Evolutionary conservation across 306 rosid genomes (phyloP).

Genomic region (Cicer judaicum): DNA sequence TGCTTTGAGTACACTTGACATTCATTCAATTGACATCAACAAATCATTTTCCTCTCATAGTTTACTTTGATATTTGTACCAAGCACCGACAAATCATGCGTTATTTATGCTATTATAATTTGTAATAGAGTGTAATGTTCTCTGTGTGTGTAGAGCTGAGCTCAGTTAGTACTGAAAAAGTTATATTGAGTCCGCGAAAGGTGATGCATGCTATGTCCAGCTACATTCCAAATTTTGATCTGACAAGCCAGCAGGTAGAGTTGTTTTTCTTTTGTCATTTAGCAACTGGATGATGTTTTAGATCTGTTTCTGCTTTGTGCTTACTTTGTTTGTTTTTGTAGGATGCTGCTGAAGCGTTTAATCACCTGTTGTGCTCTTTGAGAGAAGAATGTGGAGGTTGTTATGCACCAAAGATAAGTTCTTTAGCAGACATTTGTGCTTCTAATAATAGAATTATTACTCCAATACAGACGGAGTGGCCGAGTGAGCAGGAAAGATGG

Average conservation of each 20-base stretch:
- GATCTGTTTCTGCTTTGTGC: slow-evolving; percentile 28
- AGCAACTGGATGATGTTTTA: slow-evolving; percentile 26
- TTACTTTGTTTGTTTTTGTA: slow-evolving; percentile 46
- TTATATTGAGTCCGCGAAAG: slow-evolving; percentile 60
- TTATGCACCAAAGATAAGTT: slow-evolving; percentile 63
- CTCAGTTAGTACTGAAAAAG: slow-evolving; percentile 53
- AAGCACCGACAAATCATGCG: background rate
- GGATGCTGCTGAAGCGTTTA: slow-evolving; percentile 98
- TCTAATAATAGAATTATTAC: slow-evolving; percentile 67
- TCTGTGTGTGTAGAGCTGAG: slow-evolving; percentile 59
- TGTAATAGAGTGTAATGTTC: slow-evolving; percentile 9
- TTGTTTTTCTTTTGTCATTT: slow-evolving; percentile 20
- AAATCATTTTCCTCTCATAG: background rate
- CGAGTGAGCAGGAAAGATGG: slow-evolving; percentile 78
- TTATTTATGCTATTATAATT: background rate
- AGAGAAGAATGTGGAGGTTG: slow-evolving; percentile 74
- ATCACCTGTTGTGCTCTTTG: slow-evolving; percentile 80
- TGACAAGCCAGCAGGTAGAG: slow-evolving; percentile 82
- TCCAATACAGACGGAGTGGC: slow-evolving; percentile 53
- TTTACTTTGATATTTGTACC: slow-evolving; percentile 5
- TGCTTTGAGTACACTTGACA: background rate
- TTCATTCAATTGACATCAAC: background rate
- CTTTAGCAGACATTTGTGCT: slow-evolving; percentile 69
- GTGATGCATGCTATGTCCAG: slow-evolving; percentile 72
- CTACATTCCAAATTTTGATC: slow-evolving; percentile 76